These are phyloP conservation scores for Teratosphaeria zuluensis DNA, from an alignment of 2,329 filamentous ascomycete species.

Conservation along the genomic window DNA sequence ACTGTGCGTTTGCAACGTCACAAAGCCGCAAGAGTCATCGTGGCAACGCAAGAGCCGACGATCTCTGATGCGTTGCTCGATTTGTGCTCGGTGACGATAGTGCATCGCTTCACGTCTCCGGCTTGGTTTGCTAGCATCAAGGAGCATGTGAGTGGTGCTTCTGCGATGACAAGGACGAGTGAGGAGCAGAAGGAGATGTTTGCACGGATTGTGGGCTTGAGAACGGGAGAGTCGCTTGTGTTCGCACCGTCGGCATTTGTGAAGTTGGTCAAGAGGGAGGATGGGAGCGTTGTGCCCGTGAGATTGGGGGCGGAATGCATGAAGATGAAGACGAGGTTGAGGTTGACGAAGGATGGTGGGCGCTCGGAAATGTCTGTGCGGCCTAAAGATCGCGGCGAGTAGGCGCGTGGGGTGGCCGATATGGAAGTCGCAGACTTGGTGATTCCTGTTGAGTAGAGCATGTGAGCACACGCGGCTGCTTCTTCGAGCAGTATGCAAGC, in stretches of 20 bases:
- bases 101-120: constrained; percentile 62
- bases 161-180: constrained; percentile 5
- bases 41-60: constrained; percentile 70
- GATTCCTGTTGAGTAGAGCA: too few species aligned
- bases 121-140: constrained; percentile 47
- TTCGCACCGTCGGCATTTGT: constrained; percentile 23
- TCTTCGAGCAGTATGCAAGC: too few species aligned
- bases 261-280: constrained; percentile 7
- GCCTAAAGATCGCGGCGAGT: neutral
- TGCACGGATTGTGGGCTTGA: constrained; percentile 19
- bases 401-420: neutral
- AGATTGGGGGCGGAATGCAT: constrained; percentile 12
- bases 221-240: constrained; percentile 24
- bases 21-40: constrained; percentile 54
- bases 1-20: constrained; percentile 65
- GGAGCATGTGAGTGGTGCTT: constrained; percentile 39
- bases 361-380: neutral
- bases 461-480: too few species aligned
- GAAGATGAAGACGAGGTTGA: constrained; percentile 19
- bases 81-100: constrained; percentile 60
- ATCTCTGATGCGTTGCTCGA: constrained; percentile 59
- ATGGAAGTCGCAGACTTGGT: too few species aligned
- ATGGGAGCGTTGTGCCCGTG: constrained; percentile 6
- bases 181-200: constrained; percentile 15
- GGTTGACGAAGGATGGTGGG: constrained; percentile 20